A percentile compares a stretch with the other conserved stretches of the same genome.
phyloP scores from a whole-genome alignment of 1,139 yeast genomes.

The Magnusiomyces sp. region DNA sequence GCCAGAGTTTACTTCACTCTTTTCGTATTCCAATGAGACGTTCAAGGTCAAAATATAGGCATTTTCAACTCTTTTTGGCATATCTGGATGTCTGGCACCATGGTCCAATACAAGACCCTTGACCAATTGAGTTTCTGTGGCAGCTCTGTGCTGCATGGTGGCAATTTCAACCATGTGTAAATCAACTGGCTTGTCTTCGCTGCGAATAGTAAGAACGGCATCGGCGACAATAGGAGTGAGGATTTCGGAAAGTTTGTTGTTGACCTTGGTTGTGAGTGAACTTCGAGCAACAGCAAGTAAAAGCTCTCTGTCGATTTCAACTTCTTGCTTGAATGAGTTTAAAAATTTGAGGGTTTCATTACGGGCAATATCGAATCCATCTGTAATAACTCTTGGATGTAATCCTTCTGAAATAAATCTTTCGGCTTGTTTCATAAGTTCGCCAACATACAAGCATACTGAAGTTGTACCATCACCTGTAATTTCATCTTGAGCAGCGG shows the following conservation, averaged over 20 bases:
- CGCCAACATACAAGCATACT: constrained; percentile 91
- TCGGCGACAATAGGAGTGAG: constrained; percentile 93
- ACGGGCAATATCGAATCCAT: constrained; percentile 90
- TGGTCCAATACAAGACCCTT: constrained; percentile 93
- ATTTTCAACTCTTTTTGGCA: constrained; percentile 83
- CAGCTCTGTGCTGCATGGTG: constrained; percentile 93
- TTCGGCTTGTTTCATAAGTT: constrained; percentile 88
- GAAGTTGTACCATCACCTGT: constrained; percentile 99
- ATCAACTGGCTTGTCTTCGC: constrained; percentile 54
- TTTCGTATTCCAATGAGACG: constrained; percentile 93
- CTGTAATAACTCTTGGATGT: constrained; percentile 90
- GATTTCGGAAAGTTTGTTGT: constrained; percentile 63
- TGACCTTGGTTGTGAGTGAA: constrained; percentile 80
- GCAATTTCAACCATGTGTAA: constrained; percentile 96
- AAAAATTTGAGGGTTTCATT: constrained; percentile 62
- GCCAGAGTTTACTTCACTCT: constrained; percentile 95
- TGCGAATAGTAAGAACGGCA: constrained; percentile 73
- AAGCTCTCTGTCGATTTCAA: constrained; percentile 67
- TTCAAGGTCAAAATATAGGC: constrained; percentile 82
- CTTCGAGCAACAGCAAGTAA: constrained; percentile 86
- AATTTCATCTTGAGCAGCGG: constrained; percentile 97
- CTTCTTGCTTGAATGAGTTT: constrained; percentile 45
- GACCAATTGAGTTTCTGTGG: constrained; percentile 73
- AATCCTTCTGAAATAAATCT: constrained; percentile 88
- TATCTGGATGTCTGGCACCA: constrained; percentile 98